These are phyloP conservation scores for Syncephalastrum sp. DNA, from an alignment of 371 early-diverging fungal species.

Conservation along the genomic window DNA sequence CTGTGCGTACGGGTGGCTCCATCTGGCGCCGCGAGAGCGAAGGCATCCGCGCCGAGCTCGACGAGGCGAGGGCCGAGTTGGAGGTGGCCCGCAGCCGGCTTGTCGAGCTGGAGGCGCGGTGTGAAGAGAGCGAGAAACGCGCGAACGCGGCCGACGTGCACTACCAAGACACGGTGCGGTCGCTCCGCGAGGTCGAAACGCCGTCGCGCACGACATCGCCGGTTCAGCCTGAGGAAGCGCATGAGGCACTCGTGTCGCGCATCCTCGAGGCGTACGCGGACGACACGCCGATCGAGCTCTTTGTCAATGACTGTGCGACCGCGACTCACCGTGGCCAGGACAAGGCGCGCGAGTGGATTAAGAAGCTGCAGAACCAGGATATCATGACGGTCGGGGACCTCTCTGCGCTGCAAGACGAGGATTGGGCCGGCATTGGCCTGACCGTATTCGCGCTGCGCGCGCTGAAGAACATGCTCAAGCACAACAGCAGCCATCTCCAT, in stretches of 20 bases:
- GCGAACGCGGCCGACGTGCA: constrained; percentile 34
- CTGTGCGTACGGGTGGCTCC: constrained; percentile 18
- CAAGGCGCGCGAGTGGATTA: constrained; percentile 79
- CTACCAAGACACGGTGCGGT: constrained; percentile 32
- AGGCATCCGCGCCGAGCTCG: constrained; percentile 35
- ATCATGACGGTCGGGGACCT: constrained; percentile 84
- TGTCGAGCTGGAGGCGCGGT: constrained; percentile 32
- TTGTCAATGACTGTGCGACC: constrained; percentile 69
- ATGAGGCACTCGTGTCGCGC: constrained; percentile 19
- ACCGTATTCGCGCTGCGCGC: constrained; percentile 90
- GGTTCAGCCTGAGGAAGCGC: constrained; percentile 4
- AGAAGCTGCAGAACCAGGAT: constrained; percentile 72
- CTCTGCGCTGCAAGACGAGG: constrained; percentile 74
- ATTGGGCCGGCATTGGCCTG: constrained; percentile 77
- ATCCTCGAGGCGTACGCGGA: constrained; percentile 52
- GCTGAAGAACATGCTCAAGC: constrained; percentile 73
- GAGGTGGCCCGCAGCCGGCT: constrained; percentile 30
- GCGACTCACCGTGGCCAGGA: constrained; percentile 69
- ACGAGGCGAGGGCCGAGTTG: constrained; percentile 33
- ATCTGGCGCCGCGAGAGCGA: constrained; percentile 52
- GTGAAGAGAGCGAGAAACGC: constrained; percentile 37
- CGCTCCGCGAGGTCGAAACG: constrained; percentile 28
- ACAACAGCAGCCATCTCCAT: no score
- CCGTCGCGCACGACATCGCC: neutral
- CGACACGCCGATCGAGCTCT: constrained; percentile 65